Evolutionary conservation across 371 early-diverging fungal genomes (phyloP).

Genomic region (Polyrhizophydium stewartii): DNA sequence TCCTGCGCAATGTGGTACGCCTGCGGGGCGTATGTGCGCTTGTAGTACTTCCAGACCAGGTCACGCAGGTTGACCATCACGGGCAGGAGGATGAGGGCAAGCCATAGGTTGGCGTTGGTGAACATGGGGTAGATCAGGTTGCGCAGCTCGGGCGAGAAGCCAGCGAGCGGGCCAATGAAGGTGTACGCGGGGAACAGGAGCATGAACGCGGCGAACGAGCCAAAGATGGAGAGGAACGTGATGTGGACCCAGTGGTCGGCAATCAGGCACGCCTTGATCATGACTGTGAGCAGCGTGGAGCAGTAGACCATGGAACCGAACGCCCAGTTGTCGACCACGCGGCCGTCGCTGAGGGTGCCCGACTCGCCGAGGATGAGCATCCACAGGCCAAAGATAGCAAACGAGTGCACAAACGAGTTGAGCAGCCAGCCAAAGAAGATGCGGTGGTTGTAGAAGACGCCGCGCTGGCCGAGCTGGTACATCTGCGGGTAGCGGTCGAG

Average conservation of each 20-base stretch:
- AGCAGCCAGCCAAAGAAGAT: constrained; percentile 90
- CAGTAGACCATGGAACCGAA: constrained; percentile 37
- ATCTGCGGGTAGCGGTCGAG: constrained; percentile 95
- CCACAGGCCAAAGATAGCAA: constrained; percentile 40
- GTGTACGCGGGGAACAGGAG: constrained; percentile 79
- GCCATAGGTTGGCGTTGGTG: constrained; percentile 78
- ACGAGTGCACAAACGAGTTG: constrained; percentile 89
- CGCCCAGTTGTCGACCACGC: constrained; percentile 34
- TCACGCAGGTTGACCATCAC: constrained; percentile 79
- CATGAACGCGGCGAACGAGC: constrained; percentile 62
- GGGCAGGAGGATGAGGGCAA: constrained; percentile 75
- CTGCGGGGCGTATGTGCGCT: constrained; percentile 71
- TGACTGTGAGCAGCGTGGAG: constrained; percentile 29
- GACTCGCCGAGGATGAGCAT: constrained; percentile 3
- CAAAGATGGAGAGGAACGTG: constrained; percentile 30
- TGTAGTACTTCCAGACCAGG: constrained; percentile 79
- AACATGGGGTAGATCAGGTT: constrained; percentile 74
- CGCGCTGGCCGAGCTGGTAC: constrained; percentile 90
- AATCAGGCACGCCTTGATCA: constrained; percentile 29
- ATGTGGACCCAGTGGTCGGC: constrained; percentile 29
- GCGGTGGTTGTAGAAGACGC: constrained; percentile 87
- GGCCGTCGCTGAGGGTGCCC: constrained; percentile 20
- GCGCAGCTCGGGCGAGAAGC: constrained; percentile 75
- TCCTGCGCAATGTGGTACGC: constrained; percentile 96
- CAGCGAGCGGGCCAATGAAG: constrained; percentile 63